Evolutionary conservation across 139 green algal species (phyloP), one percentile per base, ranked within the genome.

Genomic region (Volvox reticuliferus): DNA sequence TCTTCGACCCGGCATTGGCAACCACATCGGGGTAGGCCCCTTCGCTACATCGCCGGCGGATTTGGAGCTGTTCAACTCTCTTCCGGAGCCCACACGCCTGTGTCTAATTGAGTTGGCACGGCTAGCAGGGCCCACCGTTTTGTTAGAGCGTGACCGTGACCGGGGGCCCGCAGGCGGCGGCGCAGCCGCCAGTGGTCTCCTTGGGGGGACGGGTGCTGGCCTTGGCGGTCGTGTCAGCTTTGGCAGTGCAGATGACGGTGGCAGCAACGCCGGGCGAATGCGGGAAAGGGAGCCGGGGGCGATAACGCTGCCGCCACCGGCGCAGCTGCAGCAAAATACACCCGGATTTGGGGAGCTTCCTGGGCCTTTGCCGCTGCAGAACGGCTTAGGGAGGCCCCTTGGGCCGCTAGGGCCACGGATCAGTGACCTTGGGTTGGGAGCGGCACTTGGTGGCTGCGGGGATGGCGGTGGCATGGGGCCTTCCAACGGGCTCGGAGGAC

Each of bases 91-190:
- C 9, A 78, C 73, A 12, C 73, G 86, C 30, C 30, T 90, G 55
- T 90, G 86, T 30, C 75, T 90, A 5, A 85, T 90, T 21, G 86
- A 90, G 86, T 77, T 90, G 32, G 86, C 86, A 0, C 73, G 86
- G 55, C 75, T 90, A 33, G 73, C 73, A 50, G 86, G 73, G 19
- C 73, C 86, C 0, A 0, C 73, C 12, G 44, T 55, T 20, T 71
- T 89, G 63, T 16, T 21, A 6, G 62, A 62, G 61, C 62, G 61
- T 20, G 55, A 77, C 20, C 26, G 44, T 18, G 79, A 86, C 22
- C 50, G 79, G 18, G 50, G 30, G 75, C 26, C 71, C 20, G 5
- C 32, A 55, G 75, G 32, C 30, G 28, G 33, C 75, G 24, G 75
- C 28, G 30, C 32, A 20, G 30, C 32, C 75, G 30, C 17, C 75